Conservation (phyloP, 208 protist species). For the Crithidia expoeki region DNA sequence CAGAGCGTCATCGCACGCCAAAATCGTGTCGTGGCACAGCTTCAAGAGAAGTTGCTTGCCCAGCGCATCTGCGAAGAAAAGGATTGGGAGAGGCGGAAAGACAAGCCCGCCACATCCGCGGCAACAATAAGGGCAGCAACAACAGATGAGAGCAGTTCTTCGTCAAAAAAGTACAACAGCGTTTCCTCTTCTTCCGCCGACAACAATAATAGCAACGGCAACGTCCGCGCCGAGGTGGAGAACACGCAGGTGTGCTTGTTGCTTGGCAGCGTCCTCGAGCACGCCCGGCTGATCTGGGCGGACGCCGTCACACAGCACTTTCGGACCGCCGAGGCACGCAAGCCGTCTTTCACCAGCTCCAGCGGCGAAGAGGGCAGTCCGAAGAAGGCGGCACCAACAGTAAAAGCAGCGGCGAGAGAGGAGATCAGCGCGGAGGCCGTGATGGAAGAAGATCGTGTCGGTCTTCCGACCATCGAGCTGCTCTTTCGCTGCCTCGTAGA, state of each 20-base stretch:
- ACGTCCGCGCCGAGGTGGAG: slow-evolving; percentile 17
- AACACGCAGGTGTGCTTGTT: slow-evolving; percentile 52
- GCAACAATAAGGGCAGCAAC: not conserved
- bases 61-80: slow-evolving; percentile 32
- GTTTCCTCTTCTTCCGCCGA: not conserved
- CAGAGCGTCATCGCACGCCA: slow-evolving; percentile 48
- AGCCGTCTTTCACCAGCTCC: slow-evolving; percentile 10
- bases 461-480: slow-evolving; percentile 53
- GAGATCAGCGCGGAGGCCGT: slow-evolving; percentile 20
- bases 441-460: slow-evolving; percentile 27
- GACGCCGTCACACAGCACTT: slow-evolving; percentile 46
- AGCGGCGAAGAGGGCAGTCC: slow-evolving; percentile 12
- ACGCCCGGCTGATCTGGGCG: slow-evolving; percentile 52
- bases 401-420: not conserved
- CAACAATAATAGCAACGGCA: not conserved
- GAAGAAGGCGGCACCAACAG: slow-evolving; percentile 1
- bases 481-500: slow-evolving; percentile 68
- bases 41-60: slow-evolving; percentile 28
- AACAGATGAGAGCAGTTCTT: not conserved
- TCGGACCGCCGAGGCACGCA: slow-evolving; percentile 26
- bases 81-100: slow-evolving; percentile 24
- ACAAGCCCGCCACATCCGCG: no score
- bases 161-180: not conserved
- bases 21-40: slow-evolving; percentile 41
- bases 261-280: slow-evolving; percentile 48